Conservation (phyloP, 495 filamentous ascomycete genomes). For the Aspergillus mulundensis region DNA sequence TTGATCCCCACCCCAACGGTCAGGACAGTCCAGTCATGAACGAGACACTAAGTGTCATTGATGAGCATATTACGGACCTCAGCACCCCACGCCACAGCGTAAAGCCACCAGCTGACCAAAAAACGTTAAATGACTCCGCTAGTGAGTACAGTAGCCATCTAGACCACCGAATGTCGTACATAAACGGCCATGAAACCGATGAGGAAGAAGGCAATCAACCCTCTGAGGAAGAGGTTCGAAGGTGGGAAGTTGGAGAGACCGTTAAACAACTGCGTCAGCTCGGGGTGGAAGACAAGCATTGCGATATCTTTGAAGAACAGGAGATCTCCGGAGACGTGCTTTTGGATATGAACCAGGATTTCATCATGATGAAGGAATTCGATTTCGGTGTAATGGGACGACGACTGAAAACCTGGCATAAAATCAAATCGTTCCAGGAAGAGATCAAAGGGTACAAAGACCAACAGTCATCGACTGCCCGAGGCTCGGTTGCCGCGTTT, state of each 20-base stretch:
- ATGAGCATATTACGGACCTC: constrained; percentile 97
- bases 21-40: constrained; percentile 85
- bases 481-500: constrained; percentile 30
- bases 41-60: constrained; percentile 93
- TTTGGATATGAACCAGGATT: constrained; percentile 89
- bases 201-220: constrained; percentile 57
- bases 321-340: constrained; percentile 94
- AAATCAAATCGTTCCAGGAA: constrained; percentile 83
- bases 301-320: constrained; percentile 90
- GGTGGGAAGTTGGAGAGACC: constrained; percentile 74
- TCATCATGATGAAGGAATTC: constrained; percentile 90
- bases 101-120: constrained; percentile 40
- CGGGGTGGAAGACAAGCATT: constrained; percentile 79
- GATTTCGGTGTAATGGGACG: constrained; percentile 87
- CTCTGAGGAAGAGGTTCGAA: constrained; percentile 60
- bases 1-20: constrained; percentile 37
- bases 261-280: constrained; percentile 77
- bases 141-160: constrained; percentile 85
- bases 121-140: constrained; percentile 70
- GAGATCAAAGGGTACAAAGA: constrained; percentile 55
- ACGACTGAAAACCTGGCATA: constrained; percentile 91
- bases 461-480: constrained; percentile 17
- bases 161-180: constrained; percentile 77
- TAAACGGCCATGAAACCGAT: constrained; percentile 83
- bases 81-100: constrained; percentile 65